These are phyloP conservation scores for Obelidium mucronatum DNA, from an alignment of 192 early-diverging fungal species.

Conservation along the genomic window DNA sequence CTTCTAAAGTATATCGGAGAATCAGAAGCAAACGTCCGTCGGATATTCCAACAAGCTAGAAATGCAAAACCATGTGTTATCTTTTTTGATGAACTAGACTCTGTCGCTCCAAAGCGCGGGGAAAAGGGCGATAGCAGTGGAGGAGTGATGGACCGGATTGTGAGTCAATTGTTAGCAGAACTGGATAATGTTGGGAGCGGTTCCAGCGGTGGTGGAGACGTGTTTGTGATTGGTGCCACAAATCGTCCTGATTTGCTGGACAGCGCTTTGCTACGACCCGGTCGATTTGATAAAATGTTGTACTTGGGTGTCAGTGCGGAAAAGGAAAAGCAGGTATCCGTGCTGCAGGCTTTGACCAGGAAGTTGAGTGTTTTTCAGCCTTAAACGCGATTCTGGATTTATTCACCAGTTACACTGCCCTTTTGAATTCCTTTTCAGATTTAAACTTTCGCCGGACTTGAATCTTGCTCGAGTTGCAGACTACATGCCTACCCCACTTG, in stretches of 20 bases:
- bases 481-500: slow-evolving; percentile 86
- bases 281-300: slow-evolving; percentile 95
- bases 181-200: slow-evolving; percentile 84
- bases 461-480: slow-evolving; percentile 80
- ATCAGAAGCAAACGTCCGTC: slow-evolving; percentile 95
- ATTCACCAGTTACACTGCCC: no score
- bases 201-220: slow-evolving; percentile 56
- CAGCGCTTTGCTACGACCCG: slow-evolving; percentile 91
- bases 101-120: slow-evolving; percentile 96
- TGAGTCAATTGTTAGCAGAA: slow-evolving; percentile 94
- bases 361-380: no score
- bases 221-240: slow-evolving; percentile 99
- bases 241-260: slow-evolving; percentile 98
- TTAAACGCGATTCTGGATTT: no score
- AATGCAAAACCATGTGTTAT: slow-evolving; percentile 98
- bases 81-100: slow-evolving; percentile 99
- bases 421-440: slow-evolving; percentile 52
- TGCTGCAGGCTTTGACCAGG: slow-evolving; percentile 92
- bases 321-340: slow-evolving; percentile 85
- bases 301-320: slow-evolving; percentile 94
- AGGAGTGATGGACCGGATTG: slow-evolving; percentile 99
- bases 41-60: slow-evolving; percentile 94
- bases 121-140: slow-evolving; percentile 95
- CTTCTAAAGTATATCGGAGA: slow-evolving; percentile 99
- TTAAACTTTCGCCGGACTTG: slow-evolving; percentile 82